Evolutionary conservation across 441 rosid species (phyloP).

Genomic region (Populus hybrid): DNA sequence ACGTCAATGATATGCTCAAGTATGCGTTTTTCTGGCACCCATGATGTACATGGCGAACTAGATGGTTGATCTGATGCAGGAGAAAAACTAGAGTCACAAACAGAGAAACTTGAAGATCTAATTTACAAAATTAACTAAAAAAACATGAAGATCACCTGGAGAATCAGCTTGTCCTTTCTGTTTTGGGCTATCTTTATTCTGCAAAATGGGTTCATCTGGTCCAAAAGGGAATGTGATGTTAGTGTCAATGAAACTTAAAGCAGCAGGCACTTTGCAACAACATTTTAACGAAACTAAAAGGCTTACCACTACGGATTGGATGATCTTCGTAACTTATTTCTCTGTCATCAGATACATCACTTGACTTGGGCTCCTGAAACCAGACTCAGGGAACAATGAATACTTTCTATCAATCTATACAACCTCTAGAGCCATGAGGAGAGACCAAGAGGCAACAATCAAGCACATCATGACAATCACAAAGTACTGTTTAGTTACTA

Average conservation of each 20-base stretch:
- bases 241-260: constrained; percentile 1
- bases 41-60: constrained; percentile 5
- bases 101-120: constrained; percentile 9
- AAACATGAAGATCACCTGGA: constrained; percentile 18
- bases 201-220: constrained; percentile 25
- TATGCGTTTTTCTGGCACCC: constrained; percentile 41
- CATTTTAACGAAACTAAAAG: constrained; percentile 16
- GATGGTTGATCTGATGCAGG: constrained; percentile 31
- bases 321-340: constrained; percentile 22
- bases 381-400: constrained; percentile 15
- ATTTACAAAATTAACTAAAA: constrained; percentile 3
- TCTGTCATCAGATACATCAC: constrained; percentile 21
- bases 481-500: background rate
- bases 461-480: background rate
- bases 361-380: constrained; percentile 22
- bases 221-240: constrained; percentile 10
- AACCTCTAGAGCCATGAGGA: constrained; percentile 1
- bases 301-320: constrained; percentile 25
- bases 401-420: constrained; percentile 3
- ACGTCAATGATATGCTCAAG: constrained; percentile 44
- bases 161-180: constrained; percentile 18
- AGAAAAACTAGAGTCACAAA: constrained; percentile 17
- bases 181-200: constrained; percentile 7
- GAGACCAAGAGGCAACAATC: background rate
- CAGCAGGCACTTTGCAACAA: background rate